phyloP scores from a whole-genome alignment of 805 yeast genomes.

The Saccharomyces jurei region DNA sequence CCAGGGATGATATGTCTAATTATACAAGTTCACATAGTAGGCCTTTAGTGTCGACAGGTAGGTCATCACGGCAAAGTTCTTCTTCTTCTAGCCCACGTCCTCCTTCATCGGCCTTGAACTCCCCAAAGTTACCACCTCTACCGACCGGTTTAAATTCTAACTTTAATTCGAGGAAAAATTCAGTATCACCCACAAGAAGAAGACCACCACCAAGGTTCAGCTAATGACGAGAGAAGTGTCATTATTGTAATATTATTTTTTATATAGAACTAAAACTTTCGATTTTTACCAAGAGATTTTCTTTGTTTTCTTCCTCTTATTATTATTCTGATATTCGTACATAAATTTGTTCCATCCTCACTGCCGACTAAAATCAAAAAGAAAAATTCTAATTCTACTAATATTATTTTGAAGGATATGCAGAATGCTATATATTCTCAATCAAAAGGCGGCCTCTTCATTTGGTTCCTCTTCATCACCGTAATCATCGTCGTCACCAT shows the following conservation, averaged over 20 bases:
- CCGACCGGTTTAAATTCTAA: slow-evolving; percentile 2
- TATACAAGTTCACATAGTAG: slow-evolving; percentile 3
- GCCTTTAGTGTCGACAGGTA: background rate
- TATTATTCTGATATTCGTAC: background rate
- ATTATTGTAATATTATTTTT: background rate
- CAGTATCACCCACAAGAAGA: slow-evolving; percentile 15
- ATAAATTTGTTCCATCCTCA: background rate
- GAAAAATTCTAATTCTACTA: background rate
- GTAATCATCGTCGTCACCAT: slow-evolving; percentile 45
- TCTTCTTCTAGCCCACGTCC: background rate
- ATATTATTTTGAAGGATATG: background rate
- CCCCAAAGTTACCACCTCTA: slow-evolving; percentile 14
- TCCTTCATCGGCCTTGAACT: background rate
- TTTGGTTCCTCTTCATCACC: slow-evolving; percentile 42
- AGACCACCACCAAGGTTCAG: slow-evolving; percentile 17
- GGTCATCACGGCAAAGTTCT: background rate
- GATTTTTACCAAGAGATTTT: background rate
- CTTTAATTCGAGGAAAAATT: slow-evolving; percentile 3
- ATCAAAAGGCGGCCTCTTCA: slow-evolving; percentile 54
- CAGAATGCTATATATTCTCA: background rate
- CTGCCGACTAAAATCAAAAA: background rate
- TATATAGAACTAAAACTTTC: background rate
- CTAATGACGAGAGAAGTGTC: background rate
- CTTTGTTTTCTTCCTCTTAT: no score
- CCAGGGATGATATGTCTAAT: background rate